Evolutionary conservation across 495 filamentous ascomycete species (phyloP).

Genomic region (Aspergillus sparsus): DNA sequence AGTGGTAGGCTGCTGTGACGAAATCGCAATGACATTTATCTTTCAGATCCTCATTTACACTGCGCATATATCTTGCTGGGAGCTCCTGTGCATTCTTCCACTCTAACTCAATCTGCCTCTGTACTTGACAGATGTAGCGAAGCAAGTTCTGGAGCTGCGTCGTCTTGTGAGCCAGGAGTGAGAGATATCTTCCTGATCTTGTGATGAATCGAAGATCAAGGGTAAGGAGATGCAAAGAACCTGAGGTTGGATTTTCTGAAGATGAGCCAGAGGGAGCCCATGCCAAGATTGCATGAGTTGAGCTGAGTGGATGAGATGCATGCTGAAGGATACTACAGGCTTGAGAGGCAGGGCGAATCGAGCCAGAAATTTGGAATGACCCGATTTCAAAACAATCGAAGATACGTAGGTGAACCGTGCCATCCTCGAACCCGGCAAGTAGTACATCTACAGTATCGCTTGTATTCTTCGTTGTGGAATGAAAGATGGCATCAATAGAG

Average conservation of each 20-base stretch:
- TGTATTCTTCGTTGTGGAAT: conserved; percentile 59
- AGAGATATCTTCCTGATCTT: conserved; percentile 75
- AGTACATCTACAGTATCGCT: conserved; percentile 80
- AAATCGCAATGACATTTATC: conserved; percentile 64
- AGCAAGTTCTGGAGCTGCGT: conserved; percentile 84
- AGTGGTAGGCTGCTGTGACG: conserved; percentile 77
- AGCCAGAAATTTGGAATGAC: conserved; percentile 49
- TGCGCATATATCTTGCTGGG: conserved; percentile 71
- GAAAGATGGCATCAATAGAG: conserved; percentile 70
- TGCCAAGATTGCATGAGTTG: conserved; percentile 74
- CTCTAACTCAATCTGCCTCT: conserved; percentile 71
- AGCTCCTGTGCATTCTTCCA: conserved; percentile 83
- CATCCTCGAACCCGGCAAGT: conserved; percentile 73
- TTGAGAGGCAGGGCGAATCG: conserved; percentile 14
- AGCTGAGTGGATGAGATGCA: conserved; percentile 69
- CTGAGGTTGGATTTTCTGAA: conserved; percentile 20
- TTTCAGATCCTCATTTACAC: conserved; percentile 64
- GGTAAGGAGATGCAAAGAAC: conserved; percentile 63
- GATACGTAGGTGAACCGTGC: conserved; percentile 78
- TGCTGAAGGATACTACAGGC: conserved; percentile 49
- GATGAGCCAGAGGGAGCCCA: conserved; percentile 55
- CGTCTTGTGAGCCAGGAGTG: conserved; percentile 79
- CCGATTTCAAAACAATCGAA: conserved; percentile 91
- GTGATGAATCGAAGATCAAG: conserved; percentile 82
- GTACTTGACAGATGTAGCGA: conserved; percentile 75